Base-by-base conservation (phyloP, 2,329 filamentous ascomycete species). In the Cadophora gregata region DNA sequence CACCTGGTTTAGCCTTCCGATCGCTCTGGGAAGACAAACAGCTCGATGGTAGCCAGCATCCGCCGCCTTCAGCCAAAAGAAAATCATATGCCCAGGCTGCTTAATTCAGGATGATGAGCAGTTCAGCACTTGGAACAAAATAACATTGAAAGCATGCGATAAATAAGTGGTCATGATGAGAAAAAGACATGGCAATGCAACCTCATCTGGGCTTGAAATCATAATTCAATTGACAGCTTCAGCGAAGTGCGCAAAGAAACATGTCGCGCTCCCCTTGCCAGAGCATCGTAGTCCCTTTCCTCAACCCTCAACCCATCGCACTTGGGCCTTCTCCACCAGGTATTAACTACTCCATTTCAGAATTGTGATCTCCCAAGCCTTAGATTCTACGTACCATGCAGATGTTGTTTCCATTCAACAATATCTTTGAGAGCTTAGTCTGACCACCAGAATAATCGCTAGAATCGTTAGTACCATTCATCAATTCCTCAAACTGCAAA, bases 341-440 rank as follows among this genome's bases (percentile, higher is more conserved):
- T 75, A 93, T 93, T 79, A 93, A 84, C 90, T 93, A 70, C 27
- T 53, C 7, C 6, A 24, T 45, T 4, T 55, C 31, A 58, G 53
- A 4, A 14, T 19, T 19, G 24, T 12, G 24, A 29, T 24, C 2
- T 8, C 5, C 48, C 2, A 10, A 59, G 12, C 14, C 27, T 33
- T 42, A 51, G 38, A 27, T 36, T 21, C 7, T 9, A 62, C 67
- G 45, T 71, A 97, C 96, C 96, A 99, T 99, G 91, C 95, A 98
- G 71, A 99, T 93, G 77, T 98, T 98, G 82, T 99, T 99, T 65
- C 96, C 96, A 76, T 99, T 99, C 47, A 99, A 83, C 50, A 99
- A 82, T 69, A 99, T 97, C 84, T 98, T 98, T 61, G 93, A 87
- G 48, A 99, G 87, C 79, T 97, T 97, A 55, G 89, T 92, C 80